These are phyloP conservation scores for Coemansia sp. DNA, from an alignment of 192 early-diverging fungal species.

Conservation along the genomic window DNA sequence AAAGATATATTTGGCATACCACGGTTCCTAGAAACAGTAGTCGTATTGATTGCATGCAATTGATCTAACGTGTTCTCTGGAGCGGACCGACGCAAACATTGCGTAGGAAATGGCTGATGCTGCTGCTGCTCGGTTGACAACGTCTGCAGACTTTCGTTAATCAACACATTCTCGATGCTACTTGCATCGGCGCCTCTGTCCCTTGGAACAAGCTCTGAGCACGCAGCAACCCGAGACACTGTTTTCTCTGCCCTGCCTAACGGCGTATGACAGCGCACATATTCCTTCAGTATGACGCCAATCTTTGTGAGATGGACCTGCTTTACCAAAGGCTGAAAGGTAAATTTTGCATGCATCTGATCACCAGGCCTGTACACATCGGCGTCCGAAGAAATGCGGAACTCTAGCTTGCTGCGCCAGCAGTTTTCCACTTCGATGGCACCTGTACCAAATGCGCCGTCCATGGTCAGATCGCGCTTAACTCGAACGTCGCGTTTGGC, in stretches of 20 bases:
- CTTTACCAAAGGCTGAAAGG: slow-evolving; percentile 54
- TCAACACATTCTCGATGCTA: slow-evolving; percentile 1
- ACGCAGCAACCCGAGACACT: slow-evolving; percentile 39
- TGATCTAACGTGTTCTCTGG: too few species aligned
- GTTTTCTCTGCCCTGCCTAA: slow-evolving; percentile 46
- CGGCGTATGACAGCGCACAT: slow-evolving; percentile 49
- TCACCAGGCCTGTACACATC: slow-evolving; percentile 51
- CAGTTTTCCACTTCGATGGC: slow-evolving; percentile 49
- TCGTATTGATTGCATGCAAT: not conserved
- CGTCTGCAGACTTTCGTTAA: not conserved
- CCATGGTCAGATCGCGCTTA: slow-evolving; percentile 48
- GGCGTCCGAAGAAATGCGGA: slow-evolving; percentile 31
- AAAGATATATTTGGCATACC: not conserved
- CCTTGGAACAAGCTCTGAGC: slow-evolving; percentile 23
- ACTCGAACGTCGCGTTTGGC: slow-evolving; percentile 30
- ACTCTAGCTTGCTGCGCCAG: slow-evolving; percentile 52
- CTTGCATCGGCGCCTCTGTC: not conserved
- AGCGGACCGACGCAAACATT: not conserved
- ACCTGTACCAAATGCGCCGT: slow-evolving; percentile 49
- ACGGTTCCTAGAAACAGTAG: not conserved
- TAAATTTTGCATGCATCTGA: slow-evolving; percentile 25
- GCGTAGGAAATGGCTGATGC: slow-evolving; percentile 7
- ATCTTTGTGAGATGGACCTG: slow-evolving; percentile 40
- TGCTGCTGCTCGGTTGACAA: not conserved
- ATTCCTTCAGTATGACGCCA: slow-evolving; percentile 51